Evolutionary conservation across 768 basidiomycete genomes (phyloP).

Genomic region (Suillus paluster): DNA sequence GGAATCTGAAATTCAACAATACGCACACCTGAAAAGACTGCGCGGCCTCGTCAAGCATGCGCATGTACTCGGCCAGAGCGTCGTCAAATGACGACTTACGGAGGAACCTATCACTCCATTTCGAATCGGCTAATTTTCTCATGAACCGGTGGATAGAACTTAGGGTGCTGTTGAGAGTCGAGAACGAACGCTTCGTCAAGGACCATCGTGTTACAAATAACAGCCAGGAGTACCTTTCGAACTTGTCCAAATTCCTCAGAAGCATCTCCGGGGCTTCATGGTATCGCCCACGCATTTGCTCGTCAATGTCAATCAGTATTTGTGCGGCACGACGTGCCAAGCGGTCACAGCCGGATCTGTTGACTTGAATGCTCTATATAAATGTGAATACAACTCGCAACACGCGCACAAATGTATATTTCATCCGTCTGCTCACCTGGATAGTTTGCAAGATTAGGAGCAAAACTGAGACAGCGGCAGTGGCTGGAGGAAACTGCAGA

Average conservation of each 20-base stretch:
- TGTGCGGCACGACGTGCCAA: constrained; percentile 46
- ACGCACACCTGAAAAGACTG: constrained; percentile 49
- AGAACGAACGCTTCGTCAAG: not conserved
- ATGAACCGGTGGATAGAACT: constrained; percentile 44
- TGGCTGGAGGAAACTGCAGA: constrained; percentile 47
- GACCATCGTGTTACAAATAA: not conserved
- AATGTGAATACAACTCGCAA: constrained; percentile 12
- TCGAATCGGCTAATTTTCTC: constrained; percentile 40
- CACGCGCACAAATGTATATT: not conserved
- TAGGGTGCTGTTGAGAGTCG: constrained; percentile 37
- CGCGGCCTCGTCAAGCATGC: constrained; percentile 46
- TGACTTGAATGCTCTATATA: constrained; percentile 36
- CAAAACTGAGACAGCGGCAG: constrained; percentile 43
- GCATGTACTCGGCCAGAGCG: constrained; percentile 39
- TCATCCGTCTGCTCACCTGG: constrained; percentile 37
- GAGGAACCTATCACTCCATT: constrained; percentile 46
- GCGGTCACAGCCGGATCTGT: constrained; percentile 44
- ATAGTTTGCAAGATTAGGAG: constrained; percentile 50
- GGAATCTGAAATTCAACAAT: not conserved
- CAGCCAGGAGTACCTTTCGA: constrained; percentile 39
- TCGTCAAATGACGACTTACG: constrained; percentile 45
- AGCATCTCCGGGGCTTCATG: constrained; percentile 46
- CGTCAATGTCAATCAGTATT: constrained; percentile 46
- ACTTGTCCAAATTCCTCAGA: constrained; percentile 43
- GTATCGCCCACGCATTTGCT: constrained; percentile 50